A percentile compares a stretch with the other conserved stretches of the same genome.
Evolutionary conservation across 2,329 filamentous ascomycete species (phyloP).

Genomic region (Fusarium transvaalense): DNA sequence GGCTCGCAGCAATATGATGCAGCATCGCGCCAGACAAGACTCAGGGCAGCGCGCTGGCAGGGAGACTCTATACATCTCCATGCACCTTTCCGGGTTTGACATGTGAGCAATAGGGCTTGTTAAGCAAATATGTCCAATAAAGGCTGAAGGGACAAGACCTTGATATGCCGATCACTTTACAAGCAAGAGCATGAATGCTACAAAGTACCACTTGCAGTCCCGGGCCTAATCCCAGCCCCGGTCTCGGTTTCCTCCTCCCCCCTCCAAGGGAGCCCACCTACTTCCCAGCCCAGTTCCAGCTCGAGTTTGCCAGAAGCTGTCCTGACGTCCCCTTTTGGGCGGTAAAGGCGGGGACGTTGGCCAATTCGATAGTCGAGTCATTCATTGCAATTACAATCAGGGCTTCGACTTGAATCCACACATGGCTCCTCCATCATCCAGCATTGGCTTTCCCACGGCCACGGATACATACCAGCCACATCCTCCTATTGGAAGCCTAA

Average conservation of each 20-base stretch:
- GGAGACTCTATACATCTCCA: constrained; percentile 38
- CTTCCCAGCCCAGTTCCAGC: constrained; percentile 38
- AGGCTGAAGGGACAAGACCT: constrained; percentile 34
- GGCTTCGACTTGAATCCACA: constrained; percentile 49
- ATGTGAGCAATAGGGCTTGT: constrained; percentile 48
- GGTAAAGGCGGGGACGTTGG: constrained; percentile 48
- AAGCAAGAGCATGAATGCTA: constrained; percentile 39
- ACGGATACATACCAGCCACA: constrained; percentile 40
- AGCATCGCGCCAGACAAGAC: constrained; percentile 40
- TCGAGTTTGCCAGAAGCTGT: constrained; percentile 31
- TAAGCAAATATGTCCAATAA: constrained; percentile 44
- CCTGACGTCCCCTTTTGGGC: constrained; percentile 41
- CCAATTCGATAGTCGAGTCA: constrained; percentile 41
- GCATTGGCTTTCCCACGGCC: constrained; percentile 44
- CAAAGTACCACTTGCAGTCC: constrained; percentile 39
- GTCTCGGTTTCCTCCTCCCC: constrained; percentile 32
- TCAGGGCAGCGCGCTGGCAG: constrained; percentile 8
- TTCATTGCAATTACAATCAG: constrained; percentile 47
- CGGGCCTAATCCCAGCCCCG: constrained; percentile 34
- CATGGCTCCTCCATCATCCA: constrained; percentile 44
- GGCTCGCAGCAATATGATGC: constrained; percentile 36
- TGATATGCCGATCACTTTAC: constrained; percentile 44
- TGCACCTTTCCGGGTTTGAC: constrained; percentile 46
- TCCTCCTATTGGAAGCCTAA: constrained; percentile 44
- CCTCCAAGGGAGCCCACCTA: constrained; percentile 40